A percentile compares a stretch with the other conserved stretches of the same genome.
Conservation (phyloP, 768 basidiomycete genomes). For the Agaricus subrufescens region DNA sequence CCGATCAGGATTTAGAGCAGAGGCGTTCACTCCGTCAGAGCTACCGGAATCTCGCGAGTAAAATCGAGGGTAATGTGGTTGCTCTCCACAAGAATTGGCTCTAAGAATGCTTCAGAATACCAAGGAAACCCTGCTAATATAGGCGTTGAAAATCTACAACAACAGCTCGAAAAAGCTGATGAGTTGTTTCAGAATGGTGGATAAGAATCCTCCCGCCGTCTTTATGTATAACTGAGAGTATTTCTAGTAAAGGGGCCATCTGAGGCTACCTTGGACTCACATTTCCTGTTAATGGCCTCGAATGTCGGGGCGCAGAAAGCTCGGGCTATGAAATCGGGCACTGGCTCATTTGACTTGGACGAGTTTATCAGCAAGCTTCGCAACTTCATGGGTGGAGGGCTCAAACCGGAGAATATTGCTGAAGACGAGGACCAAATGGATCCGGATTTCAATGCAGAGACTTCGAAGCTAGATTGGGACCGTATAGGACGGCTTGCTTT, state of each 20-base stretch:
- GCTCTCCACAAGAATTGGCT: background rate
- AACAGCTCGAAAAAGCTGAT: conserved; percentile 55
- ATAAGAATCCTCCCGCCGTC: conserved; percentile 3
- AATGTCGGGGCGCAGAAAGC: conserved; percentile 82
- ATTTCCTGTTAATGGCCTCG: conserved; percentile 70
- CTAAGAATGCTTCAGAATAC: conserved; percentile 26
- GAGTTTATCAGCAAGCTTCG: conserved; percentile 80
- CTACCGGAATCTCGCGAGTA: conserved; percentile 64
- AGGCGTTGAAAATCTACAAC: conserved; percentile 49
- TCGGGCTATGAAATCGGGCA: conserved; percentile 85
- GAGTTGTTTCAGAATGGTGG: conserved; percentile 60
- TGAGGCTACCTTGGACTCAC: conserved; percentile 89
- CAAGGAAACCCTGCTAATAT: conserved; percentile 52
- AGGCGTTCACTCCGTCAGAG: conserved; percentile 68
- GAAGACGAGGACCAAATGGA: conserved; percentile 53
- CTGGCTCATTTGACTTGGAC: conserved; percentile 86
- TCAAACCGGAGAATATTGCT: conserved; percentile 36
- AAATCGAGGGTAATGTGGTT: conserved; percentile 49
- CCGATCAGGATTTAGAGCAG: conserved; percentile 80
- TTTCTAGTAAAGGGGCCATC: conserved; percentile 70
- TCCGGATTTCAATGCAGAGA: conserved; percentile 35
- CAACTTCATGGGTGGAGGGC: conserved; percentile 67
- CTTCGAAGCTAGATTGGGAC: conserved; percentile 66
- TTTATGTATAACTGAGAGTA: background rate
- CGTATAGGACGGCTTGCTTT: conserved; percentile 81